These are phyloP conservation scores for Blastobotrys elegans DNA, from an alignment of 1,139 yeast genomes.

Conservation along the genomic window DNA sequence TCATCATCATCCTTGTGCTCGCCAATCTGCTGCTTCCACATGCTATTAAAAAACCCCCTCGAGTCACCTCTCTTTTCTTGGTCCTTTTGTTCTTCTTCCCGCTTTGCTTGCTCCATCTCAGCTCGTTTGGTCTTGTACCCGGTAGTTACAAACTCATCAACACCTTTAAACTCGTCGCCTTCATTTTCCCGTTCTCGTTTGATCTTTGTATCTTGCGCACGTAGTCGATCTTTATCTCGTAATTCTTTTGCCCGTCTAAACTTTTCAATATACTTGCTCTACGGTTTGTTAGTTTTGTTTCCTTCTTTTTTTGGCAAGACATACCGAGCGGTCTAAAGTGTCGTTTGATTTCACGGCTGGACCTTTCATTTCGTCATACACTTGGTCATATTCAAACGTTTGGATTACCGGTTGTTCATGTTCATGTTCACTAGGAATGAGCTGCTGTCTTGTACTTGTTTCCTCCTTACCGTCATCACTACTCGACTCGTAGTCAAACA, in stretches of 20 bases:
- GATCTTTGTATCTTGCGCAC: conserved; percentile 30
- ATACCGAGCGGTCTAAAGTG: conserved; percentile 16
- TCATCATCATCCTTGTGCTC: not conserved
- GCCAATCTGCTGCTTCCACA: conserved; percentile 25
- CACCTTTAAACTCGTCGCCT: conserved; percentile 38
- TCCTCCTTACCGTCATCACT: conserved; percentile 11
- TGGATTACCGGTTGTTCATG: not conserved
- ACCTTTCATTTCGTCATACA: conserved; percentile 36
- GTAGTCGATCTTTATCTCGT: conserved; percentile 40
- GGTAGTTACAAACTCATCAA: conserved; percentile 42
- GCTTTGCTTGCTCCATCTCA: conserved; percentile 25
- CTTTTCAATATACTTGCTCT: conserved; percentile 32
- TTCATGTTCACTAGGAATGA: conserved; percentile 2
- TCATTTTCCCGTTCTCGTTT: conserved; percentile 31
- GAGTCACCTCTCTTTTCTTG: conserved; percentile 15
- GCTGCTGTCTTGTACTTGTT: conserved; percentile 2
- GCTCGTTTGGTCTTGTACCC: conserved; percentile 40
- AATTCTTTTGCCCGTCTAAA: conserved; percentile 38
- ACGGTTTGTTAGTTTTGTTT: not conserved
- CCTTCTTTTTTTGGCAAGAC: conserved; percentile 4
- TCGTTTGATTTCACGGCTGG: conserved; percentile 21
- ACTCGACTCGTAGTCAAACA: conserved; percentile 5
- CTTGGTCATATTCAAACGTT: conserved; percentile 37
- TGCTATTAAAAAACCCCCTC: conserved; percentile 25
- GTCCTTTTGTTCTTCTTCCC: conserved; percentile 25